These are phyloP conservation scores for Suillus ampliporus DNA, from an alignment of 768 basidiomycete genomes.

Conservation along the genomic window DNA sequence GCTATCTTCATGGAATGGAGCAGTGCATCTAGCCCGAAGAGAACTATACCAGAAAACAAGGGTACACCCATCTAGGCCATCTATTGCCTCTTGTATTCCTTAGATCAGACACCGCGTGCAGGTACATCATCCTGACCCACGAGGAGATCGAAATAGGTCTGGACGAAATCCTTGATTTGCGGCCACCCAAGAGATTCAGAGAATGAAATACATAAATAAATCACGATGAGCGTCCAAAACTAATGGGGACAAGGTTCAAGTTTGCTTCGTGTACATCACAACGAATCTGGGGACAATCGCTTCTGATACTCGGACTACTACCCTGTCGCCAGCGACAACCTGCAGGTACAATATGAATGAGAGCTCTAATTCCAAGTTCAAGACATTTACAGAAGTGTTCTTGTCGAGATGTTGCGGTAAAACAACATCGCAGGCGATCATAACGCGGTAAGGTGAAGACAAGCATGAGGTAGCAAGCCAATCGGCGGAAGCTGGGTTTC, in stretches of 20 bases:
- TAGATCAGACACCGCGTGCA: neutral
- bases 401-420: conserved; percentile 39
- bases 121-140: neutral
- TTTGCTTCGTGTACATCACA: conserved; percentile 58
- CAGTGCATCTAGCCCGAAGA: neutral
- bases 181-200: neutral
- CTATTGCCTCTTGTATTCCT: neutral
- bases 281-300: conserved; percentile 64
- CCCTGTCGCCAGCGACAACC: conserved; percentile 52
- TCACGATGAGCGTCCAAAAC: neutral
- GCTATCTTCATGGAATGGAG: neutral
- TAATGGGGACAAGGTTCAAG: conserved; percentile 12
- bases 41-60: neutral
- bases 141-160: neutral
- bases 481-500: conserved; percentile 63
- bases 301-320: conserved; percentile 59
- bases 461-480: conserved; percentile 68
- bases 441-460: conserved; percentile 68
- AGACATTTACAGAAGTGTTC: conserved; percentile 29
- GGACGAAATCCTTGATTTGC: neutral
- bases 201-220: neutral
- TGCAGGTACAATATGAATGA: conserved; percentile 39
- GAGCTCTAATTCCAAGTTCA: conserved; percentile 12
- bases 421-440: conserved; percentile 62
- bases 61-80: neutral